These are phyloP conservation scores for Vaccinium darrowii DNA, from an alignment of 148 eudicot species.

Conservation along the genomic window DNA sequence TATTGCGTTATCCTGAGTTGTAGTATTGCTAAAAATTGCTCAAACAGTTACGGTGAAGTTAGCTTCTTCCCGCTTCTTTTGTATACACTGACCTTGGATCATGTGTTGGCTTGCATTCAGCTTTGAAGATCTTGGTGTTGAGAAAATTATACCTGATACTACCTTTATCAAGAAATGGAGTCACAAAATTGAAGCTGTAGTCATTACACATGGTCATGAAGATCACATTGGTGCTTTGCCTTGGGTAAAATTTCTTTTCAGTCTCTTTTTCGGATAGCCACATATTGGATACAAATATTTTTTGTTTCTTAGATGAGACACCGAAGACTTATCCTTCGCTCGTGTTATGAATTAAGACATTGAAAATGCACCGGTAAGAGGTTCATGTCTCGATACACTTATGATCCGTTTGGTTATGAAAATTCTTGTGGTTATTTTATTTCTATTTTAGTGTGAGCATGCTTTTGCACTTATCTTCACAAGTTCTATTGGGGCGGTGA, in stretches of 20 bases:
- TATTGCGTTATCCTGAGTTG: not conserved
- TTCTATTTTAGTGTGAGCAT: not conserved
- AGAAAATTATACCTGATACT: conserved; percentile 92
- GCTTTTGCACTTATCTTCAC: not conserved
- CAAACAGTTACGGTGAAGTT: not conserved
- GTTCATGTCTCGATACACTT: not conserved
- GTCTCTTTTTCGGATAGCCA: not conserved
- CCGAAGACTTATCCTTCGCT: not conserved
- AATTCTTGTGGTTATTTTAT: not conserved
- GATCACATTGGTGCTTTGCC: conserved; percentile 99
- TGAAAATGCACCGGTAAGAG: not conserved
- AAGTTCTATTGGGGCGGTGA: not conserved
- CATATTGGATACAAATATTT: not conserved
- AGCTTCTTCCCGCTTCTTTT: not conserved
- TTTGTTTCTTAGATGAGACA: not conserved
- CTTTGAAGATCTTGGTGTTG: conserved; percentile 89
- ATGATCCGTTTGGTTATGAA: not conserved
- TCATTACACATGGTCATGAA: conserved; percentile 97
- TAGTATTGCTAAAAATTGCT: not conserved
- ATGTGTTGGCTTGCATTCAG: conserved; percentile 40
- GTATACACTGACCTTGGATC: conserved; percentile 13
- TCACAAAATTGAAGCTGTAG: conserved; percentile 97
- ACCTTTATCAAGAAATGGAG: conserved; percentile 89
- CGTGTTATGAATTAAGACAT: conserved; percentile 10
- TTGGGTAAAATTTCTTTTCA: conserved; percentile 83